phyloP scores from a whole-genome alignment of 2,329 filamentous ascomycete genomes.

The Sclerotinia borealis region DNA sequence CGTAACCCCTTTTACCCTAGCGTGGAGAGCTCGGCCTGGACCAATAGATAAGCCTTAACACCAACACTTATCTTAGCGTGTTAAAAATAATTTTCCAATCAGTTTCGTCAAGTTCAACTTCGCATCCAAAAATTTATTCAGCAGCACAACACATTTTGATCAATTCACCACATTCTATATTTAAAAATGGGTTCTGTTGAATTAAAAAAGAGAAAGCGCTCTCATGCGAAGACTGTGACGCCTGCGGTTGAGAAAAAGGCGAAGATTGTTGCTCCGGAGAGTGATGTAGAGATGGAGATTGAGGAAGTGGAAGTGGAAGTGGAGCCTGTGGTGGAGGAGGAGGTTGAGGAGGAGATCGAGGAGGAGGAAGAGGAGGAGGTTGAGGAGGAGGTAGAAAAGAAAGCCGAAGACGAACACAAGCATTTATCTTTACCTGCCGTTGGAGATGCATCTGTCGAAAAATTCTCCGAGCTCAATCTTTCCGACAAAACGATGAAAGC shows the following conservation, averaged over 20 bases:
- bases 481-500: conserved; percentile 85
- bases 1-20: no score
- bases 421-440: conserved; percentile 20
- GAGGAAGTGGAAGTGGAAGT: conserved; percentile 25
- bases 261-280: conserved; percentile 35
- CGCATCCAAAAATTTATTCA: no score
- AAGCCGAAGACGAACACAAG: conserved; percentile 20
- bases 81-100: conserved; percentile 7
- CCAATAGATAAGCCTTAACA: conserved; percentile 1
- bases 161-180: background rate
- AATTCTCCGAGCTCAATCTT: conserved; percentile 60
- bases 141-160: no score
- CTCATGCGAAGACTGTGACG: conserved; percentile 27
- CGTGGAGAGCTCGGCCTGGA: no score
- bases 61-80: conserved; percentile 2
- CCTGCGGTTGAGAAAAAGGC: conserved; percentile 30
- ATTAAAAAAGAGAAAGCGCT: conserved; percentile 33
- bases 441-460: conserved; percentile 15
- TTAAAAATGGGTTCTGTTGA: conserved; percentile 27
- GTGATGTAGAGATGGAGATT: conserved; percentile 25
- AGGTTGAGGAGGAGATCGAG: conserved; percentile 29
- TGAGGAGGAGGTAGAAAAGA: conserved; percentile 15
- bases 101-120: background rate
- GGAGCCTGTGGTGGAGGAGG: conserved; percentile 29
- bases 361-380: conserved; percentile 19